Evolutionary conservation across 2,329 filamentous ascomycete species (phyloP), one percentile per base, ranked within the genome.

Genomic region (Aspergillus puulaauensis): DNA sequence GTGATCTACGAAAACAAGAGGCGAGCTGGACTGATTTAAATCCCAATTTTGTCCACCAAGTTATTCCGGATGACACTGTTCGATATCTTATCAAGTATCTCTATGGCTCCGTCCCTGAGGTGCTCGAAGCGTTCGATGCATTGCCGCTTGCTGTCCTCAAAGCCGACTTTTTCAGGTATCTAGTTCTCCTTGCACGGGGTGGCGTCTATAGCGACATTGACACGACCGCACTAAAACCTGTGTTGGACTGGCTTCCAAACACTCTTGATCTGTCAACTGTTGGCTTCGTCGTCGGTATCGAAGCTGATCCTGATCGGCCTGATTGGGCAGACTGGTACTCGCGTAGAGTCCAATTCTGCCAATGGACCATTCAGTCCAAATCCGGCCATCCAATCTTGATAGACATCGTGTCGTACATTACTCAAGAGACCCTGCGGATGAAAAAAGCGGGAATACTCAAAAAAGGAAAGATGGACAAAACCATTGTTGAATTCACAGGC

Each of bases 291-390:
- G 83, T 98, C 68, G 95, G 95, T 58, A 97, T 99, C 64, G 95
- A 99, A 79, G 95, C 95, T 4, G 95, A 99, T 71, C 92, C 95
- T 0, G 92, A 98, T 74, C 86, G 95, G 48, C 84, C 86, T 3
- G 95, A 99, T 73, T 99, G 95, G 95, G 83, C 86, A 37, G 81
- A 96, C 1, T 98, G 93, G 95, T 99, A 98, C 80, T 95, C 91
- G 62, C 89, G 95, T 59, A 86, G 93, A 62, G 93, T 99, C 60
- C 95, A 98, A 73, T 98, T 99, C 76, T 99, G 95, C 77, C 95
- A 99, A 75, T 99, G 95, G 95, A 99, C 95, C 1, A 97, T 99
- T 62, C 93, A 98, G 75, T 81, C 90, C 57, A 99, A 99, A 76
- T 90, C 93, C 0, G 95, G 95, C 11, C 95, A 99, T 73, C 95